A percentile compares a stretch with the other conserved stretches of the same genome.
phyloP scores from a whole-genome alignment of 805 yeast genomes.

The Lipomyces chichibuensis region DNA sequence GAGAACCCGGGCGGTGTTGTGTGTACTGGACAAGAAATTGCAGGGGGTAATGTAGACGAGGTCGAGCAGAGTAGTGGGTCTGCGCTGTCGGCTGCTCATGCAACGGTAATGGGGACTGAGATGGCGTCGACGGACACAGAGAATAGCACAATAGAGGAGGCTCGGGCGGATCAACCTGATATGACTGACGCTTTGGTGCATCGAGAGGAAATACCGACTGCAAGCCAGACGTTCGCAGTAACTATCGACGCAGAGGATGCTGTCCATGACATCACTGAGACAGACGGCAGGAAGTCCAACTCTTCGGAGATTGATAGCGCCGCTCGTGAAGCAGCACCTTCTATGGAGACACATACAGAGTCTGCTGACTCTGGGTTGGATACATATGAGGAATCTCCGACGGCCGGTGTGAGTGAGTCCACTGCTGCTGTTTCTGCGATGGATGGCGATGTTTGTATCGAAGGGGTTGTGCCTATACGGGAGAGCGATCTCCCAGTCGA shows the following conservation, averaged over 20 bases:
- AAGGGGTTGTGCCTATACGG: background rate
- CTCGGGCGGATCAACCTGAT: background rate
- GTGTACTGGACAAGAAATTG: background rate
- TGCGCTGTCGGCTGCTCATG: too few species aligned
- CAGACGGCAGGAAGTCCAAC: conserved; percentile 1
- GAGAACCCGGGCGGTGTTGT: background rate
- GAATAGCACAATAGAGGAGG: background rate
- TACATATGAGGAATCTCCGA: background rate
- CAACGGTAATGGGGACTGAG: too few species aligned
- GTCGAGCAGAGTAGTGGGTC: background rate
- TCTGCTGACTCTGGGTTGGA: background rate
- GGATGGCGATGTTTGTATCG: background rate
- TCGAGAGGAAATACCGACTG: background rate
- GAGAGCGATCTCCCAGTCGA: background rate
- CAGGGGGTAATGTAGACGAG: background rate
- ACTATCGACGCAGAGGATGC: conserved; percentile 1
- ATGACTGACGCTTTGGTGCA: background rate
- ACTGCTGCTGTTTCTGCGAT: background rate
- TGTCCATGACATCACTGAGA: background rate
- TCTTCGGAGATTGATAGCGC: background rate
- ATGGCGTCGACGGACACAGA: too few species aligned
- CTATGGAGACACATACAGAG: background rate
- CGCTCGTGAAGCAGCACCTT: background rate
- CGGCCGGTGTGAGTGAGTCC: background rate
- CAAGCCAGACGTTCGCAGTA: background rate